A percentile compares a stretch with the other conserved stretches of the same genome.
Evolutionary conservation across 352 stramenopile genomes (phyloP).

Genomic region (Globisporangium emineosum): DNA sequence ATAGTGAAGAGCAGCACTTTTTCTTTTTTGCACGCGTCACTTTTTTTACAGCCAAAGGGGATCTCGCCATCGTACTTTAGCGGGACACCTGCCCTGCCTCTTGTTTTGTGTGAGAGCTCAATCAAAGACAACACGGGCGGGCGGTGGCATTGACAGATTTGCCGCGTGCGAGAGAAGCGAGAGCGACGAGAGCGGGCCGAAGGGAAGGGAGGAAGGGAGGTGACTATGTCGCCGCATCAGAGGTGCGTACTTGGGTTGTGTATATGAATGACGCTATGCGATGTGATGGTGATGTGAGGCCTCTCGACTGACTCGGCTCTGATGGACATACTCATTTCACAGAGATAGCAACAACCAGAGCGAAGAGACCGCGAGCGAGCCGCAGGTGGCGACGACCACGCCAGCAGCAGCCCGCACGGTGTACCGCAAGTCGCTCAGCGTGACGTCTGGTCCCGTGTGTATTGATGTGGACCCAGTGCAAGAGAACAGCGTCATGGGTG

Average conservation of each 20-base stretch:
- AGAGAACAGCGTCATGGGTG: constrained; percentile 1
- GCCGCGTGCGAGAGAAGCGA: constrained; percentile 16
- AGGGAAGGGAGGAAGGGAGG: neutral
- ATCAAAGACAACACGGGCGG: neutral
- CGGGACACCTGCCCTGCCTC: too few relatives aligned
- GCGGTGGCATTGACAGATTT: constrained; percentile 25
- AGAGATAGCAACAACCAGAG: constrained; percentile 17
- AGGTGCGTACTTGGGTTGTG: constrained; percentile 21
- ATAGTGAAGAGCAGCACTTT: constrained; percentile 1
- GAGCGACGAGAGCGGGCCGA: neutral
- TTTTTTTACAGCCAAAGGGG: too few relatives aligned
- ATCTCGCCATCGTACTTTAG: too few relatives aligned
- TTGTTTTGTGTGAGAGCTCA: neutral
- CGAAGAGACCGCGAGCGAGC: neutral
- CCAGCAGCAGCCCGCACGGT: neutral
- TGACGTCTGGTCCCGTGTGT: constrained; percentile 8
- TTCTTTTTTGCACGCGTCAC: constrained; percentile 14
- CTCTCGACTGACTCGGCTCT: neutral
- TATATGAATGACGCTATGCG: neutral
- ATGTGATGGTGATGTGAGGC: neutral
- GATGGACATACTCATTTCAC: neutral
- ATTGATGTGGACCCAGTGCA: constrained; percentile 8
- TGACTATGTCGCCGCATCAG: constrained; percentile 42
- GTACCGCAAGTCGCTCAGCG: constrained; percentile 14
- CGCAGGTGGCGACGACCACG: neutral